phyloP scores from a whole-genome alignment of 2,329 filamentous ascomycete species.

The Mycosphaerella sp. region DNA sequence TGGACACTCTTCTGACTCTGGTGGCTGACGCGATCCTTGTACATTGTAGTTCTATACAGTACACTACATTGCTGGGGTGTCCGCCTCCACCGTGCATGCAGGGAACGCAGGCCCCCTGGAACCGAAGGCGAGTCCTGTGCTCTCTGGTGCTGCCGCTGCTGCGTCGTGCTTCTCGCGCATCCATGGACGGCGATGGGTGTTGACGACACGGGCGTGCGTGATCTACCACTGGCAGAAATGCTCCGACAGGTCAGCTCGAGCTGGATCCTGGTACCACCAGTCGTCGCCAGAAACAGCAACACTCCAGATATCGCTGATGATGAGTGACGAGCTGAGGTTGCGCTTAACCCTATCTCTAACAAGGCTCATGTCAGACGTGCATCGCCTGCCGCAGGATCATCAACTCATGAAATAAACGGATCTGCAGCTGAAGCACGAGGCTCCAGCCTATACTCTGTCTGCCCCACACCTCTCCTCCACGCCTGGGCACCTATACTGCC shows the following conservation, averaged over 20 bases:
- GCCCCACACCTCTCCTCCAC: slow-evolving; percentile 8
- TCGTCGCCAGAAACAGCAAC: slow-evolving; percentile 19
- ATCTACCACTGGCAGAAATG: slow-evolving; percentile 14
- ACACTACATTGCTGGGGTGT: slow-evolving; percentile 3
- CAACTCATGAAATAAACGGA: slow-evolving; percentile 21
- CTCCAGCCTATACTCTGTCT: slow-evolving; percentile 21
- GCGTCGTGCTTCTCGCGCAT: slow-evolving; percentile 7
- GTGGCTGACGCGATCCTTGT: slow-evolving; percentile 10
- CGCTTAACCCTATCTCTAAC: slow-evolving; percentile 11
- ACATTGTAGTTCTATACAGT: too few relatives aligned
- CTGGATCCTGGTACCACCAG: slow-evolving; percentile 14
- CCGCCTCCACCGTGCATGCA: slow-evolving; percentile 5
- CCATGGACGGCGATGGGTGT: slow-evolving; percentile 8
- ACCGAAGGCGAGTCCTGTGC: slow-evolving; percentile 1
- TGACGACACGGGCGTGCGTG: slow-evolving; percentile 9
- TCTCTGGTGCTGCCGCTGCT: background rate
- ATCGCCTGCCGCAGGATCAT: slow-evolving; percentile 17
- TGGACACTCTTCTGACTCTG: slow-evolving; percentile 6
- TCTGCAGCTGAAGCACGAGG: slow-evolving; percentile 22
- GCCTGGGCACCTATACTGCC: slow-evolving; percentile 9
- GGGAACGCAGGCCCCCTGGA: slow-evolving; percentile 4
- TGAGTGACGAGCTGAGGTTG: slow-evolving; percentile 14
- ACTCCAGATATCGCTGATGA: slow-evolving; percentile 23
- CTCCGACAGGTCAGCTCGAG: slow-evolving; percentile 13
- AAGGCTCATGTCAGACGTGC: slow-evolving; percentile 25